phyloP scores from a whole-genome alignment of 345 rosid species.

The Arabis alpina region DNA sequence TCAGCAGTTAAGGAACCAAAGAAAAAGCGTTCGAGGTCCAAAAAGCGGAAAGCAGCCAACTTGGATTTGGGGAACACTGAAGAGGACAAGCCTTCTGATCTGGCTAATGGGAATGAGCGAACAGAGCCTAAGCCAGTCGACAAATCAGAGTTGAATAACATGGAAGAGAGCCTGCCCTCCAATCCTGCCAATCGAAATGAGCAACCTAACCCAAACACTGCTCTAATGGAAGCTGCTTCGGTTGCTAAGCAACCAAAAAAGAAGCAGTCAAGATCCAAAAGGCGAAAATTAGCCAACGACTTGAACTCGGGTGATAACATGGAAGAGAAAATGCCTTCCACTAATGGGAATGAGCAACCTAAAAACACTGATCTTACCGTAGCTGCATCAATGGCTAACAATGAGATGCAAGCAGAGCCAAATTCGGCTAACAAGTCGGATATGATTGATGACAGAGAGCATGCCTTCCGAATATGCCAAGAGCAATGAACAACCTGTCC shows the following conservation, averaged over 20 bases:
- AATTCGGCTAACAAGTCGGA: neutral
- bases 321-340: conserved; percentile 22
- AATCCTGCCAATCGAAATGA: conserved; percentile 17
- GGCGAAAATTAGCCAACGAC: conserved; percentile 20
- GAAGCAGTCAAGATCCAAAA: conserved; percentile 25
- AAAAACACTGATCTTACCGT: conserved; percentile 11
- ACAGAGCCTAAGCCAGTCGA: neutral
- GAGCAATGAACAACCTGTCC: neutral
- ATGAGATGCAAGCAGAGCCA: neutral
- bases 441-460: conserved; percentile 1
- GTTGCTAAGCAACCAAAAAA: conserved; percentile 13
- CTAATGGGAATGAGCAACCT: conserved; percentile 10
- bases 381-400: conserved; percentile 11
- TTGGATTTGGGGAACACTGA: conserved; percentile 26
- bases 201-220: conserved; percentile 23
- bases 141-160: neutral
- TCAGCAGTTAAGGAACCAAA: conserved; percentile 27
- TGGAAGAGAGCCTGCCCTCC: conserved; percentile 14
- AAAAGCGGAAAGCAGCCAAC: conserved; percentile 14
- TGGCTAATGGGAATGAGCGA: conserved; percentile 15
- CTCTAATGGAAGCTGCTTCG: conserved; percentile 20
- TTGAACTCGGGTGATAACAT: neutral
- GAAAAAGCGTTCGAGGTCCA: conserved; percentile 26
- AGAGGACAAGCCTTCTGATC: conserved; percentile 8
- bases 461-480: neutral